A percentile compares a stretch with the other conserved stretches of the same genome.
Conservation (phyloP, 179 eudicot genomes). For the Corrigiola litoralis region DNA sequence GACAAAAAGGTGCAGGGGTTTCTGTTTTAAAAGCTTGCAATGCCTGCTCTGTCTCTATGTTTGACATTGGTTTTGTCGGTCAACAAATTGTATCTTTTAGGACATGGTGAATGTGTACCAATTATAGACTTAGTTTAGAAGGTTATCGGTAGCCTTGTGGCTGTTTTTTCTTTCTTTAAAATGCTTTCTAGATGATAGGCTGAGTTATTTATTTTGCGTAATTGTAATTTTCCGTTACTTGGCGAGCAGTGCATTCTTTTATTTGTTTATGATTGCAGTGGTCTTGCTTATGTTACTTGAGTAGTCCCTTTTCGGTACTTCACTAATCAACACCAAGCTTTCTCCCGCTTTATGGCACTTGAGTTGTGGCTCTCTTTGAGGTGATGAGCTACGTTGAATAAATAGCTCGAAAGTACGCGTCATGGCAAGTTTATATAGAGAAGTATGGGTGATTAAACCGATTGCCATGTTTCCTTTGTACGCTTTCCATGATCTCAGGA, state of each 20-base stretch:
- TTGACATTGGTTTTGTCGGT: slow-evolving; percentile 23
- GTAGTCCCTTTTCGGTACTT: no score
- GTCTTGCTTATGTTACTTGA: no score
- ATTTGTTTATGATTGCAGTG: slow-evolving; percentile 34
- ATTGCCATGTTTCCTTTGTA: no score
- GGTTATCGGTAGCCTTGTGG: slow-evolving; percentile 22
- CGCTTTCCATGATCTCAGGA: no score
- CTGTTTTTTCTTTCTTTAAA: slow-evolving; percentile 18
- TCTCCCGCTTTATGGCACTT: no score
- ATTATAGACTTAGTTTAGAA: slow-evolving; percentile 47
- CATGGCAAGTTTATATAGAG: no score
- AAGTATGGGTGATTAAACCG: no score
- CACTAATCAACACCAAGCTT: no score
- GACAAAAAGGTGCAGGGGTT: slow-evolving; percentile 30
- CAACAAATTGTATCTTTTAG: slow-evolving; percentile 31
- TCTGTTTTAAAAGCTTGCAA: slow-evolving; percentile 33
- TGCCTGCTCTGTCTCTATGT: slow-evolving; percentile 50
- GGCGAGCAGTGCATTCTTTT: slow-evolving; percentile 73
- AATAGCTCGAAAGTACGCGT: no score
- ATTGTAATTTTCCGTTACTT: slow-evolving; percentile 28
- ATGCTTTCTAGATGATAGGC: slow-evolving; percentile 19
- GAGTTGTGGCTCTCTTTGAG: no score
- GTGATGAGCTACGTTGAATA: no score
- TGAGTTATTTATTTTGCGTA: slow-evolving; percentile 25
- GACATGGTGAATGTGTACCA: slow-evolving; percentile 37